Conservation (phyloP, 371 early-diverging fungal genomes). For the Actinomucor elegans region DNA sequence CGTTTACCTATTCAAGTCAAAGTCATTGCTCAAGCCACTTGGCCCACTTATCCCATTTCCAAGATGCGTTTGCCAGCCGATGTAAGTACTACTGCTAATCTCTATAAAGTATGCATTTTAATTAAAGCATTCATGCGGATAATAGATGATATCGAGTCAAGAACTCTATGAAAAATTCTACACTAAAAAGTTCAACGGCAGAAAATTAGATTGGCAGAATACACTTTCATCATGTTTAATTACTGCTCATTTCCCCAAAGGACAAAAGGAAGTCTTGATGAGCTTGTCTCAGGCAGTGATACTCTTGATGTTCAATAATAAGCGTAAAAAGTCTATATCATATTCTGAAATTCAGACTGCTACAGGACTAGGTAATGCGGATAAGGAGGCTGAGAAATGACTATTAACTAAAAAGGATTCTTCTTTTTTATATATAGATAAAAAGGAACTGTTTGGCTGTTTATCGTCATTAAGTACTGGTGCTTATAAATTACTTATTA, state of each 20-base stretch:
- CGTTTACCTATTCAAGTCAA: conserved; percentile 72
- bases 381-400: conserved; percentile 29
- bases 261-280: conserved; percentile 66
- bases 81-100: too few species aligned
- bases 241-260: conserved; percentile 61
- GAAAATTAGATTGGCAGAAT: conserved; percentile 84
- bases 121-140: too few species aligned
- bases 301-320: conserved; percentile 74
- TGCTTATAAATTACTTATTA: background rate
- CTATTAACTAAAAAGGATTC: background rate
- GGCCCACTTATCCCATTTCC: conserved; percentile 85
- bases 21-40: conserved; percentile 83
- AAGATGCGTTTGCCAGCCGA: conserved; percentile 66
- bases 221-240: conserved; percentile 76
- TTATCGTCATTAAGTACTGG: conserved; percentile 3
- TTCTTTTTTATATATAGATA: too few species aligned
- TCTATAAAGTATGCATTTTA: too few species aligned
- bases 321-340: conserved; percentile 34
- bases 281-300: conserved; percentile 77
- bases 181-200: conserved; percentile 70
- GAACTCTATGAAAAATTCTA: conserved; percentile 78
- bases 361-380: conserved; percentile 65
- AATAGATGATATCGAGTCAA: conserved; percentile 65
- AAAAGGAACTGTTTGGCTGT: background rate
- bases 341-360: conserved; percentile 66